Percentiles rank a stretch among this genome's conserved stretches.
Conservation (phyloP, 2,329 filamentous ascomycete species). For the Colletotrichum sp. region DNA sequence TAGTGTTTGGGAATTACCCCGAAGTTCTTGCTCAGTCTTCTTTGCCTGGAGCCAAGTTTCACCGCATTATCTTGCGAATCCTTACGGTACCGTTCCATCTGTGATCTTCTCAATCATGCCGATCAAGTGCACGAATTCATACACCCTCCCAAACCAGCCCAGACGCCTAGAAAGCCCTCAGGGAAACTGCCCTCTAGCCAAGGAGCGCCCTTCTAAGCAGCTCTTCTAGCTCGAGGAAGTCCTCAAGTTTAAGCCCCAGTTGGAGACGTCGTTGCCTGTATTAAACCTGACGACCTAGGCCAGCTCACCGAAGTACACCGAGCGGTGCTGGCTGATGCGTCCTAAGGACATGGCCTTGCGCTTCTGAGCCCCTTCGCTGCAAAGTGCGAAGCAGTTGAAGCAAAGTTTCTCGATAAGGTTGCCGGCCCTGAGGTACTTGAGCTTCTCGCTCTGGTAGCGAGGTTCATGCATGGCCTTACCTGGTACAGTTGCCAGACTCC, state of each 20-base stretch:
- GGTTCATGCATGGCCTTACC: background rate
- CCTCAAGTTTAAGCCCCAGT: background rate
- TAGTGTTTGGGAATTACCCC: background rate
- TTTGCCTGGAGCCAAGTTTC: background rate
- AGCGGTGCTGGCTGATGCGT: background rate
- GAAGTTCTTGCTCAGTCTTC: background rate
- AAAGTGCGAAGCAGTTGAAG: background rate
- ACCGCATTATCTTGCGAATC: background rate
- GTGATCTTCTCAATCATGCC: background rate
- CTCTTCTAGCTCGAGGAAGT: background rate
- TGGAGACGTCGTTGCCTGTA: background rate
- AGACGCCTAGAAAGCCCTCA: background rate
- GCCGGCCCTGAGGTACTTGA: background rate
- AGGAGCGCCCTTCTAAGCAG: background rate
- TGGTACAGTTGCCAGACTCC: background rate
- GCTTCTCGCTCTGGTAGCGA: background rate
- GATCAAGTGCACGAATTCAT: background rate
- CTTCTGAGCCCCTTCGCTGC: background rate
- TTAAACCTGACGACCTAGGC: background rate
- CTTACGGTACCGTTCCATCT: background rate
- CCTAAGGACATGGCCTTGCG: background rate
- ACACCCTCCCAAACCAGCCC: fast-evolving
- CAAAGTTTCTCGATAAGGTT: background rate
- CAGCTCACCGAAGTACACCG: background rate
- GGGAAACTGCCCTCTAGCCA: background rate